Evolutionary conservation across 164 flowering plant species (phyloP).

Genomic region (grape (Vitis vinifera)): ASM3070453v1 NC_081819.1:22922501-22923000

Average conservation of each 20-base stretch:
- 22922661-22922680: slow-evolving; percentile 65
- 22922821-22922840: slow-evolving; percentile 52
- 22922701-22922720: slow-evolving; percentile 59
- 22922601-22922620: slow-evolving; percentile 59
- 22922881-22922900: slow-evolving; percentile 39
- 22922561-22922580: slow-evolving; percentile 48
- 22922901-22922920: slow-evolving; percentile 63
- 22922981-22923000: slow-evolving; percentile 63
- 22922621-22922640: slow-evolving; percentile 35
- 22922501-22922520: slow-evolving; percentile 57
- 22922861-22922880: slow-evolving; percentile 41
- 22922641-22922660: slow-evolving; percentile 47
- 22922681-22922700: slow-evolving; percentile 75
- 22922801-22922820: slow-evolving; percentile 41
- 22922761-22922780: slow-evolving; percentile 58
- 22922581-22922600: slow-evolving; percentile 62
- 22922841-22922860: slow-evolving; percentile 64
- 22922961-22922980: slow-evolving; percentile 57
- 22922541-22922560: slow-evolving; percentile 45
- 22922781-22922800: slow-evolving; percentile 53
- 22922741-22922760: slow-evolving; percentile 67
- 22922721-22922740: slow-evolving; percentile 60
- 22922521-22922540: slow-evolving; percentile 65
- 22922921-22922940: slow-evolving; percentile 67
- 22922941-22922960: slow-evolving; percentile 61